phyloP scores from a whole-genome alignment of 768 basidiomycete genomes.

The Exsudoporus frostii region DNA sequence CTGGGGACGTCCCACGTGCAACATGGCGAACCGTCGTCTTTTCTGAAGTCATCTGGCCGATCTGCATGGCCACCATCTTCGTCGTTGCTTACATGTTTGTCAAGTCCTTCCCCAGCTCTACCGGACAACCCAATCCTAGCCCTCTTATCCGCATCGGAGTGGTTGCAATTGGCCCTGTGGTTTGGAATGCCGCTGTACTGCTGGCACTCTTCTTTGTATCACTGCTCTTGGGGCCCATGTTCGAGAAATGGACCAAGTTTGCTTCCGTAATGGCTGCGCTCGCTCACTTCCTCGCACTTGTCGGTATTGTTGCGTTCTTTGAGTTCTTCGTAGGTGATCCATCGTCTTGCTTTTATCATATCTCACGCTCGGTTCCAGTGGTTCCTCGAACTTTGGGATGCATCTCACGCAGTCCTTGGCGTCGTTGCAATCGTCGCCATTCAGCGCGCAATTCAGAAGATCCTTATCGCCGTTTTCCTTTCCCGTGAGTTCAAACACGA shows the following conservation, averaged over 20 bases:
- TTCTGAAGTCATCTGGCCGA: conserved; percentile 79
- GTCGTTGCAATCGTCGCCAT: conserved; percentile 86
- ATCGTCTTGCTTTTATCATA: conserved; percentile 31
- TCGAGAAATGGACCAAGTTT: conserved; percentile 82
- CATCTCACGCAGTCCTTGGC: conserved; percentile 94
- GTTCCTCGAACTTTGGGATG: conserved; percentile 96
- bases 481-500: conserved; percentile 98
- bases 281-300: conserved; percentile 77
- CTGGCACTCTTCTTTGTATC: conserved; percentile 85
- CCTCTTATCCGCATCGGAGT: conserved; percentile 87
- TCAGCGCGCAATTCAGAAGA: conserved; percentile 91
- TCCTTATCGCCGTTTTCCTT: conserved; percentile 89
- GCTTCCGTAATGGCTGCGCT: conserved; percentile 89
- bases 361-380: conserved; percentile 48
- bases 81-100: conserved; percentile 88
- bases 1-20: conserved; percentile 91
- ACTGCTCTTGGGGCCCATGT: conserved; percentile 89
- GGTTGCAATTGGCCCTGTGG: conserved; percentile 88
- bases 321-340: conserved; percentile 82
- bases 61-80: conserved; percentile 74
- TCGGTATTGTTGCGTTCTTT: conserved; percentile 88
- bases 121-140: conserved; percentile 68
- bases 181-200: conserved; percentile 91
- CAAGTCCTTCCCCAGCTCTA: conserved; percentile 76
- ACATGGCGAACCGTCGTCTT: conserved; percentile 81